A percentile compares a stretch with the other conserved stretches of the same genome.
phyloP scores from a whole-genome alignment of 257 asterid genomes.

The Verbena officinalis region DNA sequence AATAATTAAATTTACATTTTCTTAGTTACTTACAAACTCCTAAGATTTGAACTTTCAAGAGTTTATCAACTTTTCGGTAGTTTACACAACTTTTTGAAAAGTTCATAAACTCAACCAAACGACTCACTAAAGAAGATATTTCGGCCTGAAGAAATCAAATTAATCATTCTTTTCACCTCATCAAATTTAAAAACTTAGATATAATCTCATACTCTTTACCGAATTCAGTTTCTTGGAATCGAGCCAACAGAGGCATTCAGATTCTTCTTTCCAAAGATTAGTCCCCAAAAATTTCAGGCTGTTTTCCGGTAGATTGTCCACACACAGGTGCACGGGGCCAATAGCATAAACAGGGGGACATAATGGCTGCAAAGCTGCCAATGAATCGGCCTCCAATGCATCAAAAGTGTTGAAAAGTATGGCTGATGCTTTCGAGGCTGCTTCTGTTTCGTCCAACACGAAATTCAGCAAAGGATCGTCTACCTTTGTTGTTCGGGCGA shows the following conservation, averaged over 20 bases:
- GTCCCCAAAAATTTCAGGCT: constrained; percentile 4
- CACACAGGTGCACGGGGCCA: constrained; percentile 24
- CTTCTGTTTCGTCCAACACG: constrained; percentile 12
- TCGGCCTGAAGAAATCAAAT: too few species aligned
- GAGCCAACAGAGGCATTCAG: constrained; percentile 29
- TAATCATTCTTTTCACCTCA: too few species aligned
- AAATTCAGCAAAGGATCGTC: neutral
- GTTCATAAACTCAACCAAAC: too few species aligned
- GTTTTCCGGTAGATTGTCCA: constrained; percentile 4
- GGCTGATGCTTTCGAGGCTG: constrained; percentile 27
- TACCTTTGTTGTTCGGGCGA: neutral
- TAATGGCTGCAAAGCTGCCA: constrained; percentile 12
- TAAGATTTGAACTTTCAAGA: too few species aligned
- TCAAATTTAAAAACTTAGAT: too few species aligned
- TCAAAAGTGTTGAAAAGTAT: constrained; percentile 28
- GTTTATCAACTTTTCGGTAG: too few species aligned
- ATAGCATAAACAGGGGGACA: constrained; percentile 22
- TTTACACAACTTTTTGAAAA: too few species aligned
- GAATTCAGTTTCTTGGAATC: constrained; percentile 28
- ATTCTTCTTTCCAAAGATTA: constrained; percentile 31
- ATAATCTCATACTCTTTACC: neutral
- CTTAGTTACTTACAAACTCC: too few species aligned
- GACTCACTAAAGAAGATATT: too few species aligned
- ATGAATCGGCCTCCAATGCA: constrained; percentile 23
- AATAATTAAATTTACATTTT: too few species aligned